A percentile compares a stretch with the other conserved stretches of the same genome.
Evolutionary conservation across 2,329 filamentous ascomycete species (phyloP).

Genomic region (Diaporthe citriasiana): DNA sequence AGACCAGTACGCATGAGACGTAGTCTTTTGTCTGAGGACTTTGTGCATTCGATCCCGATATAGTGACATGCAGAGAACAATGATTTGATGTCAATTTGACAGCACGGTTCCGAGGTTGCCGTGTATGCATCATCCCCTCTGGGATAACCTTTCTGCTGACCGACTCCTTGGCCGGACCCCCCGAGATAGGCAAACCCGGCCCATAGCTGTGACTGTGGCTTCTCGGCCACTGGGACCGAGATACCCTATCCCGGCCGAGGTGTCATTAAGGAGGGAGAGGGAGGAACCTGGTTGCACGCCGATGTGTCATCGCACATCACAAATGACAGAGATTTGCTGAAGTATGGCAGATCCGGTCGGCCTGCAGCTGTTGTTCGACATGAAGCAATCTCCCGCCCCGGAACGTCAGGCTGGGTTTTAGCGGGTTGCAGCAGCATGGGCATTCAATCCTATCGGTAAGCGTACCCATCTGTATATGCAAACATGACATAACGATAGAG

Average conservation of each 20-base stretch:
- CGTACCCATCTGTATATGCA: slow-evolving; percentile 3
- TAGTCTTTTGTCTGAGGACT: not conserved
- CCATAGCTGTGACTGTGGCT: slow-evolving; percentile 13
- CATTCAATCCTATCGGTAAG: not conserved
- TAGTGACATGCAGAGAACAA: not conserved
- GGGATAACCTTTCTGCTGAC: slow-evolving; percentile 1
- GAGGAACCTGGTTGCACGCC: slow-evolving; percentile 36
- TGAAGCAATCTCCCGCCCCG: slow-evolving; percentile 14
- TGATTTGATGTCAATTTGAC: not conserved
- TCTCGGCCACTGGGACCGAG: not conserved
- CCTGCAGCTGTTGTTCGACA: slow-evolving; percentile 36
- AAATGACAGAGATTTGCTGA: slow-evolving; percentile 40
- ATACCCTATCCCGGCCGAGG: slow-evolving; percentile 8
- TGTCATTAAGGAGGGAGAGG: slow-evolving; percentile 27
- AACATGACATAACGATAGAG: not conserved
- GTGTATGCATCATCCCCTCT: slow-evolving; percentile 14
- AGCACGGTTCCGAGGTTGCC: slow-evolving; percentile 17
- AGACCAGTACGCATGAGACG: not conserved
- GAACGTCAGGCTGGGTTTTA: slow-evolving; percentile 7
- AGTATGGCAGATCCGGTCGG: slow-evolving; percentile 42
- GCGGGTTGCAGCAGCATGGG: not conserved
- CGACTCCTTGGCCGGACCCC: not conserved
- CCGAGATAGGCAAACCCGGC: slow-evolving; percentile 22
- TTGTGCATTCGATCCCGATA: not conserved
- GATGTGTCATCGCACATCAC: slow-evolving; percentile 40